These are phyloP conservation scores for Sanghuangporus sanghuang DNA, from an alignment of 1,284 basidiomycete genomes.

Conservation along the genomic window DNA sequence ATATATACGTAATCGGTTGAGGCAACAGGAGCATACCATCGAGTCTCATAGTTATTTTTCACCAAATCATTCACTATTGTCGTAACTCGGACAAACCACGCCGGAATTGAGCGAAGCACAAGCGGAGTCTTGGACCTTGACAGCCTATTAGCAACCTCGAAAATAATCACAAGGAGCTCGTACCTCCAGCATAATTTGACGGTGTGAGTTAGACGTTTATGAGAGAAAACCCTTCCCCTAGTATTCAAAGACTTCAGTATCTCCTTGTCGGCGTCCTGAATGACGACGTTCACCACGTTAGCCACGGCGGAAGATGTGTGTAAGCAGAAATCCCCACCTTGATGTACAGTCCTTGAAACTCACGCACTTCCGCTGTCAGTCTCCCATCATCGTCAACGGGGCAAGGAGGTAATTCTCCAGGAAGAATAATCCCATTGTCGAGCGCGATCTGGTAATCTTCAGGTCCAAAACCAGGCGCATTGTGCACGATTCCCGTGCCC, in stretches of 20 bases:
- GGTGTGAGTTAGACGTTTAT: too few relatives aligned
- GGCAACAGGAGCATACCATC: too few relatives aligned
- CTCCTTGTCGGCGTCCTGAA: neutral
- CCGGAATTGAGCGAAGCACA: conserved; percentile 93
- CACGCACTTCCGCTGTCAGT: conserved; percentile 82
- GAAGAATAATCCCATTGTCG: conserved; percentile 72
- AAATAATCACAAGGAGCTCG: neutral
- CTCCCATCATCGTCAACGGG: conserved; percentile 88
- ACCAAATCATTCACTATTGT: conserved; percentile 84
- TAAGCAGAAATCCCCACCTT: neutral
- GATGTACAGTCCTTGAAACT: neutral
- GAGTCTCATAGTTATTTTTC: conserved; percentile 50
- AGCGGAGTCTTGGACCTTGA: conserved; percentile 87
- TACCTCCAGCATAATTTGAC: conserved; percentile 76
- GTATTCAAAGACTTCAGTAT: conserved; percentile 21
- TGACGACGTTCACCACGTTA: neutral
- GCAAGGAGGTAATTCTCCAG: conserved; percentile 93
- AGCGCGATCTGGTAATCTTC: conserved; percentile 27
- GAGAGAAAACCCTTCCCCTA: conserved; percentile 84
- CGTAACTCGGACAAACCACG: conserved; percentile 95
- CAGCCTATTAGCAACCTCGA: too few relatives aligned
- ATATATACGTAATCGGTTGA: too few relatives aligned
- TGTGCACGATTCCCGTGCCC: neutral
- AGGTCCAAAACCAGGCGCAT: neutral
- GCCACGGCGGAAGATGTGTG: neutral